These are phyloP conservation scores for sorghum (Sorghum bicolor) DNA, from an alignment of 176 grass and related monocot species.

Conservation along the genomic window DNA sequence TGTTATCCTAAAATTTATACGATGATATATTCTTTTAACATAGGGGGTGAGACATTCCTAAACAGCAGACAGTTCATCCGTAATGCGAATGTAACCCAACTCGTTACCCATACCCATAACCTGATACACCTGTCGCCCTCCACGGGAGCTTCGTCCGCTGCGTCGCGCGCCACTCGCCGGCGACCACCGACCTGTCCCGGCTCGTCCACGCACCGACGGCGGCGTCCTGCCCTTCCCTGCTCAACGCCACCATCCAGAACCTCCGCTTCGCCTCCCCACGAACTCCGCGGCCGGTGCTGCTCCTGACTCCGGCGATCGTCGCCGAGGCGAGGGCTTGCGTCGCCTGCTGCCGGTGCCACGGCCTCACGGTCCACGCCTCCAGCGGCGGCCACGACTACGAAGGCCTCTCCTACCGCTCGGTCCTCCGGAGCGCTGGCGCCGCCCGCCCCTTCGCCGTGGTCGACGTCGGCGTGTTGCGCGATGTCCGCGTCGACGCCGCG, in stretches of 20 bases:
- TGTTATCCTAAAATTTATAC: too few species aligned
- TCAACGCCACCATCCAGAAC: constrained; percentile 59
- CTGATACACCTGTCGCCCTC: too few species aligned
- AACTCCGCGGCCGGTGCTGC: constrained; percentile 36
- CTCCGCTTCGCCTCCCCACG: constrained; percentile 43
- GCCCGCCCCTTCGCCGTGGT: constrained; percentile 45
- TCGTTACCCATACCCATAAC: too few species aligned
- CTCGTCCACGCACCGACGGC: constrained; percentile 33
- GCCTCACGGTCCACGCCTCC: constrained; percentile 35
- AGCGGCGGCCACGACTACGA: constrained; percentile 75
- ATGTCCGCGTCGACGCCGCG: constrained; percentile 30
- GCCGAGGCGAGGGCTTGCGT: constrained; percentile 38
- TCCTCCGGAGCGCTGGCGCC: neutral
- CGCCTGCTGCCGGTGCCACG: constrained; percentile 36
- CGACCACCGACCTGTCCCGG: constrained; percentile 19
- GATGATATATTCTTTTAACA: too few species aligned
- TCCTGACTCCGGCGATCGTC: constrained; percentile 36
- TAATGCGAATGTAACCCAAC: too few species aligned
- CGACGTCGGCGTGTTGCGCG: constrained; percentile 42
- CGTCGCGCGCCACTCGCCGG: constrained; percentile 35
- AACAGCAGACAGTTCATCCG: too few species aligned
- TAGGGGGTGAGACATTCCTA: too few species aligned
- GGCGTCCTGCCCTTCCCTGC: constrained; percentile 30
- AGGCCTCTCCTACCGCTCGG: constrained; percentile 58
- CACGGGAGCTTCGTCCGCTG: constrained; percentile 53